A percentile compares a stretch with the other conserved stretches of the same genome.
These are phyloP conservation scores for Funneliformis geosporum DNA, from an alignment of 192 early-diverging fungal species.

Conservation along the genomic window DNA sequence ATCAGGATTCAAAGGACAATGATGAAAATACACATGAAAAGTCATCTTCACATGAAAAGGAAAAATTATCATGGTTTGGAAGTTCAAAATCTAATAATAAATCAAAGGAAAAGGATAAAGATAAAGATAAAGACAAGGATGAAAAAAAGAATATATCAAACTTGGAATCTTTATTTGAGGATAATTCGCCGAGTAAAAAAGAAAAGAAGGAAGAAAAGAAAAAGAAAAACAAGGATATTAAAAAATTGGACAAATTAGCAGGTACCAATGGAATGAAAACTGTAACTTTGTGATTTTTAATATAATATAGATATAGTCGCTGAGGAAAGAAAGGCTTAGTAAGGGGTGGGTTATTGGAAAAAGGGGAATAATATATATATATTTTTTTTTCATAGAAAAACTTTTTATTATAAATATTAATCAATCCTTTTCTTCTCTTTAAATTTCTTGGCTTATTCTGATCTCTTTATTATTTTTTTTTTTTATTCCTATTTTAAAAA, in stretches of 20 bases:
- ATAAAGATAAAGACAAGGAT: conserved; percentile 20
- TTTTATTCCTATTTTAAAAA: not conserved
- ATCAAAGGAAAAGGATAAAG: conserved; percentile 12
- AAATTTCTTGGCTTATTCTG: not conserved
- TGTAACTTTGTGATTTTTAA: no score
- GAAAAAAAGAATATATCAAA: conserved; percentile 3
- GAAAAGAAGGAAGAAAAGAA: conserved; percentile 30
- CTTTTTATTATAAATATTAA: not conserved
- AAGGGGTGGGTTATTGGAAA: not conserved
- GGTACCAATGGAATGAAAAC: not conserved
- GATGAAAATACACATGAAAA: conserved; percentile 24
- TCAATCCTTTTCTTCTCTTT: not conserved
- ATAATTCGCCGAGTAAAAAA: conserved; percentile 9
- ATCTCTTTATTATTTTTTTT: not conserved
- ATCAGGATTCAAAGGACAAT: conserved; percentile 28
- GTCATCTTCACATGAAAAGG: not conserved
- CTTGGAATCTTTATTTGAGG: not conserved
- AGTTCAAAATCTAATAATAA: not conserved
- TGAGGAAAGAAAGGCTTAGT: no score
- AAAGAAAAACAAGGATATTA: conserved; percentile 7
- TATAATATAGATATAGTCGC: no score
- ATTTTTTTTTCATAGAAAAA: not conserved
- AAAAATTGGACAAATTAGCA: conserved; percentile 10
- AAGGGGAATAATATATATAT: not conserved
- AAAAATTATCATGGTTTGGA: not conserved